A percentile compares a stretch with the other conserved stretches of the same genome.
phyloP scores from a whole-genome alignment of 345 rosid genomes.

The Bruguiera parviflora region DNA sequence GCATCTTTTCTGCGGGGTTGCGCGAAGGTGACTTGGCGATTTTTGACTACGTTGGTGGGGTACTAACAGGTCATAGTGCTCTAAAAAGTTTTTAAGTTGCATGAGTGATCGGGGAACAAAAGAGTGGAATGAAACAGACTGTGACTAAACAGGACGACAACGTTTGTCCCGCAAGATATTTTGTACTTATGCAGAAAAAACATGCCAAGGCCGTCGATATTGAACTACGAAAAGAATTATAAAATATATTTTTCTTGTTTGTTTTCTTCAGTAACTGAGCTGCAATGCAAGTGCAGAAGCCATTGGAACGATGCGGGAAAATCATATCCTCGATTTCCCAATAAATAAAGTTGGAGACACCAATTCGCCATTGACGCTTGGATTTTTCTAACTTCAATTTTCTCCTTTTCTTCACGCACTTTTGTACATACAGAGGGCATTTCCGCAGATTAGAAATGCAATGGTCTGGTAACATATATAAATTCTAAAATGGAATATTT shows the following conservation, averaged over 20 bases:
- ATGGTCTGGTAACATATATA: too few species aligned
- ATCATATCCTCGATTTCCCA: conserved; percentile 10
- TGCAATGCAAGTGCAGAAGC: conserved; percentile 11
- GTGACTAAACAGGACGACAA: conserved; percentile 17
- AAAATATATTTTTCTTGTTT: not conserved
- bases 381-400: not conserved
- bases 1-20: too few species aligned
- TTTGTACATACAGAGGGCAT: not conserved
- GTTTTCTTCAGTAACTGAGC: not conserved
- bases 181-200: not conserved
- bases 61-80: too few species aligned
- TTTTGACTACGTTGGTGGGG: too few species aligned
- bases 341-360: conserved; percentile 9
- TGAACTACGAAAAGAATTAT: not conserved
- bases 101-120: conserved; percentile 14
- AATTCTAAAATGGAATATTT: too few species aligned
- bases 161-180: conserved; percentile 12
- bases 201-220: not conserved
- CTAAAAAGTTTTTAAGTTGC: not conserved
- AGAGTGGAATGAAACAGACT: conserved; percentile 8
- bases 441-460: not conserved
- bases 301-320: conserved; percentile 22
- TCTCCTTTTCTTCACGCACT: too few species aligned
- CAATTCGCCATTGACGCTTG: not conserved
- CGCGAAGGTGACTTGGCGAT: too few species aligned